A percentile compares a stretch with the other conserved stretches of the same genome.
These are phyloP conservation scores for Phaeotremella fagi DNA, from an alignment of 768 basidiomycete genomes.

Conservation along the genomic window DNA sequence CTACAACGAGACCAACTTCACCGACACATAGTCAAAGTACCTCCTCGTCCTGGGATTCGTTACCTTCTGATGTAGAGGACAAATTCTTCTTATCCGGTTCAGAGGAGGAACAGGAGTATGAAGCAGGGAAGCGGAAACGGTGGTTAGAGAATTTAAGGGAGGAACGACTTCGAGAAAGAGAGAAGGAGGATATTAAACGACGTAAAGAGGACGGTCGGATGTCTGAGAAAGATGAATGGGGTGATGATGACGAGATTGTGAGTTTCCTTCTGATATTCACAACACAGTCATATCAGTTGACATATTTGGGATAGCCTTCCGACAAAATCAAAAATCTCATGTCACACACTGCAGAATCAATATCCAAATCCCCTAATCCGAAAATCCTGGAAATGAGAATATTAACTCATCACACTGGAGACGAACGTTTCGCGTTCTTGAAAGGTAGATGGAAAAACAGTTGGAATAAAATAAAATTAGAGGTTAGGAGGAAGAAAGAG, in stretches of 20 bases:
- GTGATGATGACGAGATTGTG: slow-evolving; percentile 22
- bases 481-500: slow-evolving; percentile 14
- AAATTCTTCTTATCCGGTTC: slow-evolving; percentile 69
- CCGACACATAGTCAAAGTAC: slow-evolving; percentile 55
- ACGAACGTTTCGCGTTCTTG: slow-evolving; percentile 74
- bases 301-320: slow-evolving; percentile 5
- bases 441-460: slow-evolving; percentile 66
- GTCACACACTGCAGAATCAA: slow-evolving; percentile 65
- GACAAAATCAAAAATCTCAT: slow-evolving; percentile 68
- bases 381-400: slow-evolving; percentile 82
- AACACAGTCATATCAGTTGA: not conserved
- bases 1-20: slow-evolving; percentile 22
- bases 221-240: slow-evolving; percentile 48
- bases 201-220: slow-evolving; percentile 70
- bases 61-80: slow-evolving; percentile 80
- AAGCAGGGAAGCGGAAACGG: slow-evolving; percentile 63
- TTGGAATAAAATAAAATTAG: slow-evolving; percentile 61
- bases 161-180: slow-evolving; percentile 56
- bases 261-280: slow-evolving; percentile 2
- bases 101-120: slow-evolving; percentile 62
- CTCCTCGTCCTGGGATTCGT: slow-evolving; percentile 61
- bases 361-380: slow-evolving; percentile 68
- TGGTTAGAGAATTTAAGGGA: slow-evolving; percentile 60
- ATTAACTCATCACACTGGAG: slow-evolving; percentile 74
- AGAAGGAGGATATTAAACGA: slow-evolving; percentile 42